Percentiles rank a stretch among this genome's conserved stretches.
Evolutionary conservation across 139 green algal genomes (phyloP).

Genomic region (Chlorella vulgaris): DNA sequence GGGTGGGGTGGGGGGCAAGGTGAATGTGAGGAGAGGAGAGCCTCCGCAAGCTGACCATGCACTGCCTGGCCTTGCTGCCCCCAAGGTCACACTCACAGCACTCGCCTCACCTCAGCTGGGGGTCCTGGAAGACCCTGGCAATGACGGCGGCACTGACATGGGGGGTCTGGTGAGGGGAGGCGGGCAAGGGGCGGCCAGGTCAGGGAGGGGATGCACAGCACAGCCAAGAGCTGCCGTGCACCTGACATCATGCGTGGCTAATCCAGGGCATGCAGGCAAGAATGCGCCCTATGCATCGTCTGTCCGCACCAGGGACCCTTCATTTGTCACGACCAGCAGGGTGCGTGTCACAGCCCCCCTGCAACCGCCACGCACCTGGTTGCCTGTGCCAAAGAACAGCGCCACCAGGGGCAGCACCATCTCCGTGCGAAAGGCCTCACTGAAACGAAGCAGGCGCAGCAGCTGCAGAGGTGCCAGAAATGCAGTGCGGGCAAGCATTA

Average conservation of each 20-base stretch:
- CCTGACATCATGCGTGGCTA: too few relatives aligned
- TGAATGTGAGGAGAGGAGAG: neutral
- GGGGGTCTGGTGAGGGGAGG: slow-evolving; percentile 48
- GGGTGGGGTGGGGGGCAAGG: neutral
- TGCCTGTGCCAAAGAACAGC: slow-evolving; percentile 81
- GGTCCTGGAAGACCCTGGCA: slow-evolving; percentile 74
- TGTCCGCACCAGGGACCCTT: too few relatives aligned
- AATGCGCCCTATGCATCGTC: too few relatives aligned
- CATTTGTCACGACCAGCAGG: too few relatives aligned
- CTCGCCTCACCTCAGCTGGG: slow-evolving; percentile 48
- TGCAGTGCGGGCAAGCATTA: neutral
- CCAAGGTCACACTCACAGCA: neutral
- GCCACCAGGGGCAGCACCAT: slow-evolving; percentile 77
- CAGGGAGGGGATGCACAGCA: neutral
- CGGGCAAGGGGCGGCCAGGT: too few relatives aligned
- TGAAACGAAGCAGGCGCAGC: slow-evolving; percentile 59
- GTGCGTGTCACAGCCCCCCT: too few relatives aligned
- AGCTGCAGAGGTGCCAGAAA: slow-evolving; percentile 28
- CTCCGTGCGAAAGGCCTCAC: slow-evolving; percentile 59
- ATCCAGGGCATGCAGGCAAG: too few relatives aligned
- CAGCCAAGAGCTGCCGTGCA: neutral
- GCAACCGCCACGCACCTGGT: slow-evolving; percentile 38
- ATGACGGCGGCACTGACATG: slow-evolving; percentile 66
- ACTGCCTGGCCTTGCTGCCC: too few relatives aligned
- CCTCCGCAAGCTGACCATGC: too few relatives aligned